Evolutionary conservation across 179 eudicot species (phyloP).

Genomic region (Patellifolia procumbens): DNA sequence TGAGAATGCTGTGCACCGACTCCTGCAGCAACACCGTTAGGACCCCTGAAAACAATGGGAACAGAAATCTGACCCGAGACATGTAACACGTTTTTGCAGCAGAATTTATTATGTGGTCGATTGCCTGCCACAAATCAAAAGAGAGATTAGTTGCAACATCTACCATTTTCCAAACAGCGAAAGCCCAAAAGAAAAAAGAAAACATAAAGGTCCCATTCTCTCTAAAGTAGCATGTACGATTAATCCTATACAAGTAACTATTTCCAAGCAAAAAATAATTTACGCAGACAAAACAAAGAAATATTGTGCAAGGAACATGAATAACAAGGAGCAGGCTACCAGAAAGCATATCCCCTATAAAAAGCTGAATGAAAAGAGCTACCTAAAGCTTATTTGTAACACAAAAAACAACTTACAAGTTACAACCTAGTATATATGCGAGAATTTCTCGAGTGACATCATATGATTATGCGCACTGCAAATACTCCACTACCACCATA

Average conservation of each 20-base stretch:
- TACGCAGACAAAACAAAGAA: not conserved
- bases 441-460: not conserved
- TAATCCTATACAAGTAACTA: not conserved
- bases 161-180: not conserved
- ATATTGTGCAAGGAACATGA: conserved; percentile 6
- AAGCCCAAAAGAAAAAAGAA: not conserved
- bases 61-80: conserved; percentile 81
- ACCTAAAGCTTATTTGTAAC: not conserved
- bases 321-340: not conserved
- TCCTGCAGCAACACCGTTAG: conserved; percentile 97
- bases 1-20: conserved; percentile 99
- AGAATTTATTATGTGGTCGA: conserved; percentile 89
- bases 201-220: not conserved
- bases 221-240: not conserved
- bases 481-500: not conserved
- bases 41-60: conserved; percentile 90
- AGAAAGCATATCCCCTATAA: not conserved
- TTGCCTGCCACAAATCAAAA: conserved; percentile 57
- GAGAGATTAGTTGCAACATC: not conserved
- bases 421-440: not conserved
- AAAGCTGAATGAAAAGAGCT: not conserved
- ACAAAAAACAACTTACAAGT: not conserved
- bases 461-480: not conserved
- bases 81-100: conserved; percentile 90
- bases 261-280: not conserved